phyloP scores from a whole-genome alignment of 2,329 filamentous ascomycete genomes.

The Aspergillus awamori region DNA sequence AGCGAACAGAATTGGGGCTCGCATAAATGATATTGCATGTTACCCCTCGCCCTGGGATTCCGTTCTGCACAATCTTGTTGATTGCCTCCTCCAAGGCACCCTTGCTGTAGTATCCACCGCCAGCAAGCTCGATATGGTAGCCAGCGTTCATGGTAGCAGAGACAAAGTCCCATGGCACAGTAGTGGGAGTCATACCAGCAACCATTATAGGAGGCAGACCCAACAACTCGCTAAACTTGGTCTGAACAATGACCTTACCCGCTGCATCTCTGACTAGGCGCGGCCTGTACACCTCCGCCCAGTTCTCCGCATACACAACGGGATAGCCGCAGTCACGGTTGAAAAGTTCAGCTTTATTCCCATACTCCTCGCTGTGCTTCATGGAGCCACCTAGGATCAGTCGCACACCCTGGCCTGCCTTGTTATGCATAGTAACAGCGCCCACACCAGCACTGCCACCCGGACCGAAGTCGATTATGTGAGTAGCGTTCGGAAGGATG shows the following conservation, averaged over 20 bases:
- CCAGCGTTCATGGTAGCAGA: slow-evolving; percentile 11
- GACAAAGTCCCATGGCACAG: slow-evolving; percentile 7
- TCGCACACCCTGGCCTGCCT: slow-evolving; percentile 36
- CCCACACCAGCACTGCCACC: slow-evolving; percentile 34
- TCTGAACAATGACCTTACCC: not conserved
- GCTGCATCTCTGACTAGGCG: not conserved
- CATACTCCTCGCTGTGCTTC: slow-evolving; percentile 2
- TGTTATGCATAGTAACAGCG: slow-evolving; percentile 30
- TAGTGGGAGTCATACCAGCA: slow-evolving; percentile 13
- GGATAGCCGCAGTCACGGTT: not conserved
- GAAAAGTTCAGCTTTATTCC: not conserved
- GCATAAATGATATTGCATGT: slow-evolving; percentile 15
- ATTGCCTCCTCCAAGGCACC: not conserved
- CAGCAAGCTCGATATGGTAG: slow-evolving; percentile 11
- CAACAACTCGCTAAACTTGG: slow-evolving; percentile 4
- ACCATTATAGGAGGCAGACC: slow-evolving; percentile 9
- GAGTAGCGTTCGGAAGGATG: slow-evolving; percentile 31
- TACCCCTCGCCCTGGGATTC: not conserved
- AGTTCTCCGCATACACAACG: not conserved
- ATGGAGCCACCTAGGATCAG: slow-evolving; percentile 25
- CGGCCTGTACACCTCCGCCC: not conserved
- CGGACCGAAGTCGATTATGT: slow-evolving; percentile 40
- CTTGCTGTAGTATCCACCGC: slow-evolving; percentile 6
- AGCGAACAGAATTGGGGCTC: not conserved
- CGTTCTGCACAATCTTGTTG: not conserved